Conservation (phyloP, 352 stramenopile genomes). For the Globisporangium cederbergense region DNA sequence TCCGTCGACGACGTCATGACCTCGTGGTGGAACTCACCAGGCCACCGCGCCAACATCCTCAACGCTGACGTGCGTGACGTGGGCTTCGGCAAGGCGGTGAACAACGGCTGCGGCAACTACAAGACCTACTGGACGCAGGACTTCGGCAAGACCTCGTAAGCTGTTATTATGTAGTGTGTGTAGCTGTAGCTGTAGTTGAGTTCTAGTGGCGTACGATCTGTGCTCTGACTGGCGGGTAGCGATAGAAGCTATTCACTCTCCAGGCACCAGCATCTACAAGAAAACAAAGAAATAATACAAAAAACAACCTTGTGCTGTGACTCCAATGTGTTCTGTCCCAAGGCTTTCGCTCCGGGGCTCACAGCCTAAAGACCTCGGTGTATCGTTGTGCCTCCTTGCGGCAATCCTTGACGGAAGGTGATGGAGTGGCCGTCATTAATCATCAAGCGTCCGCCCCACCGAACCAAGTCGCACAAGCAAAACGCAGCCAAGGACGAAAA, state of each 20-base stretch:
- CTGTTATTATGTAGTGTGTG: not conserved
- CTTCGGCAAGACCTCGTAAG: constrained; percentile 11
- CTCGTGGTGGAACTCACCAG: constrained; percentile 43
- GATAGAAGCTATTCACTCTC: not conserved
- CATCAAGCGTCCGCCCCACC: not conserved
- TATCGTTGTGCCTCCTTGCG: not conserved
- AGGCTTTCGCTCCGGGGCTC: not conserved
- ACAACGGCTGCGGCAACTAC: constrained; percentile 16
- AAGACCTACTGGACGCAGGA: constrained; percentile 16
- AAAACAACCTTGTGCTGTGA: constrained; percentile 1
- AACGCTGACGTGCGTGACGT: constrained; percentile 19
- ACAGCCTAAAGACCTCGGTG: not conserved
- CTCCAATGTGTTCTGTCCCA: not conserved
- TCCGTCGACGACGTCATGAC: constrained; percentile 40
- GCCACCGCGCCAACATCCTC: constrained; percentile 45
- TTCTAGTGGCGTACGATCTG: not conserved
- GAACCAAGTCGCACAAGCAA: not conserved
- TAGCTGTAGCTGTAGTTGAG: not conserved
- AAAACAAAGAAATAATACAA: not conserved
- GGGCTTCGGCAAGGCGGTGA: constrained; percentile 9
- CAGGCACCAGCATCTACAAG: not conserved
- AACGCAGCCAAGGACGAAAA: too few species aligned
- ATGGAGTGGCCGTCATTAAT: not conserved
- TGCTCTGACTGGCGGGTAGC: not conserved
- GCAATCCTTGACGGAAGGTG: constrained; percentile 2